These are phyloP conservation scores for Pyricularia sp. DNA, from an alignment of 2,329 filamentous ascomycete species.

Conservation along the genomic window DNA sequence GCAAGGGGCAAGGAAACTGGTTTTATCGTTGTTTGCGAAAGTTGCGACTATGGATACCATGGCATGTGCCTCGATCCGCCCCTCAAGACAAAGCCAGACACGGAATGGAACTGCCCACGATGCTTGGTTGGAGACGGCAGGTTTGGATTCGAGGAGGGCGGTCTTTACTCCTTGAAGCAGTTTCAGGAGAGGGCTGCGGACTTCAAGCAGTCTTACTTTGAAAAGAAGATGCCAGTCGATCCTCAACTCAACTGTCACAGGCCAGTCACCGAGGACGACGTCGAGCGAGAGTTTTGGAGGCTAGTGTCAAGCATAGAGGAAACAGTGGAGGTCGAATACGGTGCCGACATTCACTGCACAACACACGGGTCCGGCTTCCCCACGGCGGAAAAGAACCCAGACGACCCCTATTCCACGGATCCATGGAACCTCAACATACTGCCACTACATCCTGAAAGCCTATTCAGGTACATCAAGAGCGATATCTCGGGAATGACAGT, in stretches of 20 bases:
- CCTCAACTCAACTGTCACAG: slow-evolving; percentile 71
- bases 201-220: slow-evolving; percentile 92
- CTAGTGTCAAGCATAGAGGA: slow-evolving; percentile 90
- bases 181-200: slow-evolving; percentile 94
- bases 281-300: slow-evolving; percentile 94
- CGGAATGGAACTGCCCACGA: slow-evolving; percentile 92
- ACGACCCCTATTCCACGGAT: slow-evolving; percentile 78
- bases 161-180: slow-evolving; percentile 86
- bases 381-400: slow-evolving; percentile 82
- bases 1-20: slow-evolving; percentile 65
- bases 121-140: slow-evolving; percentile 94
- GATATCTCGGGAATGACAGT: slow-evolving; percentile 99
- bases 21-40: slow-evolving; percentile 74
- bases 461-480: slow-evolving; percentile 95
- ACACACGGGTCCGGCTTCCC: slow-evolving; percentile 97
- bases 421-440: slow-evolving; percentile 95
- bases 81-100: slow-evolving; percentile 64
- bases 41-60: slow-evolving; percentile 84
- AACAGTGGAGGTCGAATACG: slow-evolving; percentile 95
- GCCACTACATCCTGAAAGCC: slow-evolving; percentile 79
- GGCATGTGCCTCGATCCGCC: slow-evolving; percentile 83
- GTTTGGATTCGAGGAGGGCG: slow-evolving; percentile 95
- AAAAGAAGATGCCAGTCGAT: slow-evolving; percentile 81
- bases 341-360: slow-evolving; percentile 94
- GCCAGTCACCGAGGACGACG: slow-evolving; percentile 85